These are phyloP conservation scores for Kockiozyma suomiensis DNA, from an alignment of 805 yeast genomes.

Conservation along the genomic window DNA sequence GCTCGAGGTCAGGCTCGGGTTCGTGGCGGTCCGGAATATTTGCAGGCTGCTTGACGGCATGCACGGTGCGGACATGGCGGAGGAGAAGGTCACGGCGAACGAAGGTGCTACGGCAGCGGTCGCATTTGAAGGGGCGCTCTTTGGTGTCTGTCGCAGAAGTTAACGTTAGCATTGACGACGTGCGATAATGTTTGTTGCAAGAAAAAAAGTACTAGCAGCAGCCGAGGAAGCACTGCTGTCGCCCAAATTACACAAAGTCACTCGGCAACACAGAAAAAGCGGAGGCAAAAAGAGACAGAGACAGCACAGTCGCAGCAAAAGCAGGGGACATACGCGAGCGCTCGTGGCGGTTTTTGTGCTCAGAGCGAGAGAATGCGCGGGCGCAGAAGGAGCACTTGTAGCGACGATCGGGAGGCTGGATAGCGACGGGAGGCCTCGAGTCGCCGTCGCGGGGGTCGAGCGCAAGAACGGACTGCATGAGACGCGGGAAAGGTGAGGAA, in stretches of 20 bases:
- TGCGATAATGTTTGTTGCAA: too few species aligned
- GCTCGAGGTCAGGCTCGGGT: background rate
- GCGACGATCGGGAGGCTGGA: constrained; percentile 53
- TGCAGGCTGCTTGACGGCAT: constrained; percentile 40
- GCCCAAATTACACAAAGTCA: too few species aligned
- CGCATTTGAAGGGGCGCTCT: constrained; percentile 77
- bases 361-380: constrained; percentile 75
- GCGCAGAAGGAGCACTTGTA: constrained; percentile 81
- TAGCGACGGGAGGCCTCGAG: constrained; percentile 2
- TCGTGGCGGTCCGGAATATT: too few species aligned
- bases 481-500: background rate
- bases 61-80: constrained; percentile 79
- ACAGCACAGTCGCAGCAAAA: background rate
- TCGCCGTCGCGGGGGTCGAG: constrained; percentile 10
- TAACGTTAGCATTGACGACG: too few species aligned
- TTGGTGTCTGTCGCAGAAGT: constrained; percentile 54
- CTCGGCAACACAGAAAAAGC: background rate
- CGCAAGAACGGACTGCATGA: constrained; percentile 6
- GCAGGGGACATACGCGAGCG: constrained; percentile 52
- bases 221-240: too few species aligned
- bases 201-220: too few species aligned
- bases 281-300: background rate
- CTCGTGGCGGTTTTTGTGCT: constrained; percentile 77
- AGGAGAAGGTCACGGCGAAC: constrained; percentile 77
- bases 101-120: constrained; percentile 68